These are phyloP conservation scores for Adansonia gregorii DNA, from an alignment of 441 rosid genomes.

Conservation along the genomic window DNA sequence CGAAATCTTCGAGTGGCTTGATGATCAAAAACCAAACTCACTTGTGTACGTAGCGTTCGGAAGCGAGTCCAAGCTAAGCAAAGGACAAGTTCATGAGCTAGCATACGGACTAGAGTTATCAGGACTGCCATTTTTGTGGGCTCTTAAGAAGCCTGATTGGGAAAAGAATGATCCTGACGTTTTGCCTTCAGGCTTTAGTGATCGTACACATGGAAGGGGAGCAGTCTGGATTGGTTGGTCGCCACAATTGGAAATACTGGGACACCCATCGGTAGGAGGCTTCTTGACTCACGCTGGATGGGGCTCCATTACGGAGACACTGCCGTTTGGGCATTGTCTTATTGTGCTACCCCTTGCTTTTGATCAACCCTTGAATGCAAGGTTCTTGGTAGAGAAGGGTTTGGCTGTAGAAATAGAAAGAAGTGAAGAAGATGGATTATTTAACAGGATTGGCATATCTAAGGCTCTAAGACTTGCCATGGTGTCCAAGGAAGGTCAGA, in stretches of 20 bases:
- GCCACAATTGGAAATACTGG: slow-evolving; percentile 34
- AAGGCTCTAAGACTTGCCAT: neutral
- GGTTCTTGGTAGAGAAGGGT: slow-evolving; percentile 19
- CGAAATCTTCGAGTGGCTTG: slow-evolving; percentile 34
- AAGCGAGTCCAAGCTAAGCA: slow-evolving; percentile 33
- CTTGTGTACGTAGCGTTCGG: slow-evolving; percentile 42
- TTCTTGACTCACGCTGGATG: slow-evolving; percentile 41
- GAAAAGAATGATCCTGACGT: slow-evolving; percentile 18
- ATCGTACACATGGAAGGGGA: slow-evolving; percentile 24
- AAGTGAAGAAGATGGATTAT: slow-evolving; percentile 8
- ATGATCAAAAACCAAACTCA: slow-evolving; percentile 18
- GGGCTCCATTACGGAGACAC: slow-evolving; percentile 14
- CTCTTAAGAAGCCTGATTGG: slow-evolving; percentile 34
- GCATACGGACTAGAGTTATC: slow-evolving; percentile 37
- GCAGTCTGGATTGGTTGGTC: slow-evolving; percentile 37
- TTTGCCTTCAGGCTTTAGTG: slow-evolving; percentile 31
- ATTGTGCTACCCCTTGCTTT: neutral
- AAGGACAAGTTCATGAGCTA: slow-evolving; percentile 36
- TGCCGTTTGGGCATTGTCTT: neutral
- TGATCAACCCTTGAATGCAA: slow-evolving; percentile 15
- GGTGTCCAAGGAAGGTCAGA: slow-evolving; percentile 29
- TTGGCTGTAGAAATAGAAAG: slow-evolving; percentile 35
- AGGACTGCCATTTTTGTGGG: slow-evolving; percentile 37
- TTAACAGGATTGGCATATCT: neutral
- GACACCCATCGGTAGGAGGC: slow-evolving; percentile 39